phyloP scores from a whole-genome alignment of 2,329 filamentous ascomycete genomes.

The Trichocomaceae sp. region DNA sequence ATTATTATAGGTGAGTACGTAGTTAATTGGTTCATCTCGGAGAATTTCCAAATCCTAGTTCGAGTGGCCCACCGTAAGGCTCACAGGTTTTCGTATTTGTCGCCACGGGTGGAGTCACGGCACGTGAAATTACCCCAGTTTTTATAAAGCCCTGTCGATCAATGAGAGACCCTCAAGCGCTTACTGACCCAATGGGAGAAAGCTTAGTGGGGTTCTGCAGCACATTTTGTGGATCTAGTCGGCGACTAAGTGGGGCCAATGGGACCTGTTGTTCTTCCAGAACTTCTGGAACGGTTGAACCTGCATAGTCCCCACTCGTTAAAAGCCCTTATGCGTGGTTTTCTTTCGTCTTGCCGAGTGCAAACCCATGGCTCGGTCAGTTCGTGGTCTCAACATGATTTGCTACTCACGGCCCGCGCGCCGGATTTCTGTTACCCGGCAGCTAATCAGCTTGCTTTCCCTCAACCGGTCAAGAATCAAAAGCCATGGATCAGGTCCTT shows the following conservation, averaged over 20 bases:
- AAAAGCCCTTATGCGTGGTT: background rate
- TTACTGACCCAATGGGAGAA: background rate
- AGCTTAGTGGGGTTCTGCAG: background rate
- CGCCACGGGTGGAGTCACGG: background rate
- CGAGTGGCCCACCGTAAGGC: background rate
- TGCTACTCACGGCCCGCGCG: background rate
- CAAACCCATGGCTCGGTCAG: slow-evolving; percentile 9
- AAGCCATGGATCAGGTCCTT: slow-evolving; percentile 3
- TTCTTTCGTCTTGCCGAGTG: background rate
- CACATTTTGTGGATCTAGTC: slow-evolving; percentile 1
- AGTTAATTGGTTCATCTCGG: background rate
- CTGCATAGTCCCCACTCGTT: background rate
- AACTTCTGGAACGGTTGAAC: background rate
- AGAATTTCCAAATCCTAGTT: background rate
- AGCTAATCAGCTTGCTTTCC: slow-evolving; percentile 10
- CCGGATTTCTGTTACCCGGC: background rate
- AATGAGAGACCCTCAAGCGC: background rate
- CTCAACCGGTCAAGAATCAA: slow-evolving; percentile 7
- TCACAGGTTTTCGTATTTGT: background rate
- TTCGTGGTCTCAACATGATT: background rate
- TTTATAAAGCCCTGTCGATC: background rate
- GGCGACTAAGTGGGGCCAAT: background rate
- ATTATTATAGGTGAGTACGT: too few species aligned
- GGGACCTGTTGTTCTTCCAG: background rate
- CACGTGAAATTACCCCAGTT: slow-evolving; percentile 6